Evolutionary conservation across 2,329 filamentous ascomycete species (phyloP).

Genomic region (Cladophialophora carrionii): DNA sequence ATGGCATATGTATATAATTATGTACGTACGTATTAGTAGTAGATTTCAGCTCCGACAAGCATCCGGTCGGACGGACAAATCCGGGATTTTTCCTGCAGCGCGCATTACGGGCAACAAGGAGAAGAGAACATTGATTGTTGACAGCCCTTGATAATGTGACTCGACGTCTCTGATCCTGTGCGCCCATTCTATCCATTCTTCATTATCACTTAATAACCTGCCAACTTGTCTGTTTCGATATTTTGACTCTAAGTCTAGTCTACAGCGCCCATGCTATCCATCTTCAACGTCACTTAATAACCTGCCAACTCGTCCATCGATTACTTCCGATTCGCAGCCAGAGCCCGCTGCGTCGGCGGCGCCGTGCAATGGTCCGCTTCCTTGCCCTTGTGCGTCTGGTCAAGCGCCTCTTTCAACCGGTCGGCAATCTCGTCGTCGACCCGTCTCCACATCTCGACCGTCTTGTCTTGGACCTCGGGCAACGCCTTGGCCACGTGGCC

Average conservation of each 20-base stretch:
- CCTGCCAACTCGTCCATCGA: not conserved
- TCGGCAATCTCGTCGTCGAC: slow-evolving; percentile 16
- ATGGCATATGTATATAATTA: no score
- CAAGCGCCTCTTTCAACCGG: slow-evolving; percentile 1
- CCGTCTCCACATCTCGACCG: slow-evolving; percentile 12
- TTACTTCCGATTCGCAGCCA: not conserved
- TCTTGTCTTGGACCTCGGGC: slow-evolving; percentile 12
- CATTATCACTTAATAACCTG: no score
- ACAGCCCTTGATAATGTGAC: not conserved
- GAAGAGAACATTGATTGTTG: not conserved
- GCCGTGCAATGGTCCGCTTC: not conserved
- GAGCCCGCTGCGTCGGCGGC: not conserved
- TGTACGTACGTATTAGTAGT: not conserved
- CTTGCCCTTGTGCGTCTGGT: not conserved
- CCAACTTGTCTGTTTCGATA: no score
- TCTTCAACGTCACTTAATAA: no score
- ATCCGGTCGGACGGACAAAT: not conserved
- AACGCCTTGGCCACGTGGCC: slow-evolving; percentile 10
- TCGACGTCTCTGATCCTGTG: no score
- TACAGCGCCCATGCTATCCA: no score
- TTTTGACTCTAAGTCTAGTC: no score
- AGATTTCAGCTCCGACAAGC: not conserved
- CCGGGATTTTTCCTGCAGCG: not conserved
- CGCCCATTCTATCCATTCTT: no score
- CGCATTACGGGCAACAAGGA: not conserved